phyloP scores from a whole-genome alignment of 306 rosid genomes.

The Pterocarpus macrocarpus region DNA sequence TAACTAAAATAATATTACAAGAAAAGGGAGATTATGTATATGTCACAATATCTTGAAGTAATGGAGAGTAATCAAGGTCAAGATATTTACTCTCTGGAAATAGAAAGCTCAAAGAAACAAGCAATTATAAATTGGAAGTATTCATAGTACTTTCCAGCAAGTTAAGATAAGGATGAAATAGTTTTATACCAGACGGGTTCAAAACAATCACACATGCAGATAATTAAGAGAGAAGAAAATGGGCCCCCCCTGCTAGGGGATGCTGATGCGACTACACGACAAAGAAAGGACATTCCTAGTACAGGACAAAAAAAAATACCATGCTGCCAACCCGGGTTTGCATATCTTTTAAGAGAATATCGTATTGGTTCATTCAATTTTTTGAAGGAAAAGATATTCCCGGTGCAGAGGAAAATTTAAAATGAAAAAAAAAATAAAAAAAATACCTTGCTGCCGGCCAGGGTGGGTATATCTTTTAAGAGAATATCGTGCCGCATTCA shows the following conservation, averaged over 20 bases:
- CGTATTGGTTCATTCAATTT: not conserved
- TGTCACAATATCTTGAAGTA: not conserved
- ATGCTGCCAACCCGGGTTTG: not conserved
- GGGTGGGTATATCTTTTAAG: too few species aligned
- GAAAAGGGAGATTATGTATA: too few species aligned
- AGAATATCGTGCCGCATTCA: too few species aligned
- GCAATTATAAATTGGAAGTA: not conserved
- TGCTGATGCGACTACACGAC: not conserved
- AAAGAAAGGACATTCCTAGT: not conserved
- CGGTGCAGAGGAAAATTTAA: too few species aligned
- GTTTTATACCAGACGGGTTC: too few species aligned
- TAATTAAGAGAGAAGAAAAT: not conserved
- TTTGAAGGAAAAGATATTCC: not conserved
- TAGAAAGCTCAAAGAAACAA: constrained; percentile 1
- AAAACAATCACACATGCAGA: too few species aligned
- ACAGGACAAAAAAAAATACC: not conserved
- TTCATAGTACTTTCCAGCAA: not conserved
- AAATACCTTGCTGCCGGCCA: too few species aligned
- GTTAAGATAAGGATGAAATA: not conserved
- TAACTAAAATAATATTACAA: too few species aligned
- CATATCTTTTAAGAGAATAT: constrained; percentile 22
- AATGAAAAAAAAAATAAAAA: too few species aligned
- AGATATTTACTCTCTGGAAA: not conserved
- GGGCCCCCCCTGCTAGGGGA: not conserved
- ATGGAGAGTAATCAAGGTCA: not conserved